Evolutionary conservation across 1,284 basidiomycete genomes (phyloP).

Genomic region (Neonothopanus nambi): DNA sequence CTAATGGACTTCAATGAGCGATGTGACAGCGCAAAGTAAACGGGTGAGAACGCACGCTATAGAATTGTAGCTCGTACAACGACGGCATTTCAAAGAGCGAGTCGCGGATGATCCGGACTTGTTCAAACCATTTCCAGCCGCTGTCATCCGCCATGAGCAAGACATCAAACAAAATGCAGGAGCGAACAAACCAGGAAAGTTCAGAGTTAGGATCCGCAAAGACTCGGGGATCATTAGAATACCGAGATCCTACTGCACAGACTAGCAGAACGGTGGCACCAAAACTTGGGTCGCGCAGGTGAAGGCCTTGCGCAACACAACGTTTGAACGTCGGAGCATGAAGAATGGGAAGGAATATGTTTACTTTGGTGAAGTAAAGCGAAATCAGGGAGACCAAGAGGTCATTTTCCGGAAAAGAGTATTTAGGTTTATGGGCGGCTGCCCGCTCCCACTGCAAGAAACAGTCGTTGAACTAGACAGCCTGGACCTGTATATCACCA

Average conservation of each 20-base stretch:
- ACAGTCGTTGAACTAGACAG: background rate
- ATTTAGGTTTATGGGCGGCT: slow-evolving; percentile 18
- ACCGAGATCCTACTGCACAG: slow-evolving; percentile 64
- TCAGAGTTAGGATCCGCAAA: slow-evolving; percentile 39
- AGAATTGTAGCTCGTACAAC: slow-evolving; percentile 67
- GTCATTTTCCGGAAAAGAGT: slow-evolving; percentile 19
- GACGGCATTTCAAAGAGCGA: slow-evolving; percentile 49
- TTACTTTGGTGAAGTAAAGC: slow-evolving; percentile 57
- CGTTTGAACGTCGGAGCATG: slow-evolving; percentile 62
- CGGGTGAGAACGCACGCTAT: slow-evolving; percentile 35
- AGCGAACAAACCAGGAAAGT: slow-evolving; percentile 35
- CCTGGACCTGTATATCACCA: background rate
- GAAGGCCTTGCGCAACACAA: slow-evolving; percentile 45
- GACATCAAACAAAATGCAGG: background rate
- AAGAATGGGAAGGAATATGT: slow-evolving; percentile 55
- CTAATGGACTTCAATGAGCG: slow-evolving; percentile 18
- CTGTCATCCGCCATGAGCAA: slow-evolving; percentile 19
- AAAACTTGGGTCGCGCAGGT: slow-evolving; percentile 52
- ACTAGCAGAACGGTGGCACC: slow-evolving; percentile 58
- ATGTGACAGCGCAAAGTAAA: background rate
- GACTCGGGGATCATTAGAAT: slow-evolving; percentile 62
- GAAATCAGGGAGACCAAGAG: slow-evolving; percentile 43
- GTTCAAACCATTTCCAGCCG: slow-evolving; percentile 70
- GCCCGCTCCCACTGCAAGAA: slow-evolving; percentile 14
- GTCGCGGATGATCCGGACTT: slow-evolving; percentile 52